Evolutionary conservation across 352 stramenopile species (phyloP), one percentile per base, ranked within the genome.

Genomic region (Phytophthora sp.): DNA sequence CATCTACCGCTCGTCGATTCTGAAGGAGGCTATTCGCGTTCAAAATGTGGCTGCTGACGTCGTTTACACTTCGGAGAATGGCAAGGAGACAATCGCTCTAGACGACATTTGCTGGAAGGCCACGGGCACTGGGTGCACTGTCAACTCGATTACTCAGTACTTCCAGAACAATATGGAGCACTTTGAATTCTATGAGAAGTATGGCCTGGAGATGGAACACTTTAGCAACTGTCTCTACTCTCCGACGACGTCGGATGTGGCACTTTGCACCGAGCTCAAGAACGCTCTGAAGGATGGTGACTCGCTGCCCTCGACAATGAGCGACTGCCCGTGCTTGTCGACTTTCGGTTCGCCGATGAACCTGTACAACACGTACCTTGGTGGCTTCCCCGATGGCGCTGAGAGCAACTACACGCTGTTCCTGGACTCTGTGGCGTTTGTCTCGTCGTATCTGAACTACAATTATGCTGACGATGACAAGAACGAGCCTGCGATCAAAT

Each of bases 71-170:
- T 71, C 66, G 29, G 57, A 24, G 8, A 24, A 51, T 35, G 44
- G 33, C 11, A 54, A 73, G 24, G 71, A 65, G 23, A 72, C 60
- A 7, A 76, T 79, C 21, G 51, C 55, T 7, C 55, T 90, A 11
- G 68, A 80, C 35, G 77, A 87, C 29, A 86, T 90, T 68, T 90
- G 81, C 63, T 90, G 81, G 81, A 86, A 86, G 51, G 79, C 77
- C 11, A 90, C 81, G 13, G 77, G 81, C 21, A 86, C 77, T 0
- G 74, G 72, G 0, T 90, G 81, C 63, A 87, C 80, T 0, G 30
- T 89, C 13, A 84, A 86, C 50, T 73, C 77, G 0, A 84, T 87
- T 46, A 87, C 77, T 15, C 77, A 89, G 55, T 89, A 89, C 54
- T 89, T 87, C 57, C 80, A 89, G 63, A 89, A 89, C 71, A 82